A percentile compares a stretch with the other conserved stretches of the same genome.
These are phyloP conservation scores for Candida tammaniensis DNA, from an alignment of 805 yeast species.

Conservation along the genomic window DNA sequence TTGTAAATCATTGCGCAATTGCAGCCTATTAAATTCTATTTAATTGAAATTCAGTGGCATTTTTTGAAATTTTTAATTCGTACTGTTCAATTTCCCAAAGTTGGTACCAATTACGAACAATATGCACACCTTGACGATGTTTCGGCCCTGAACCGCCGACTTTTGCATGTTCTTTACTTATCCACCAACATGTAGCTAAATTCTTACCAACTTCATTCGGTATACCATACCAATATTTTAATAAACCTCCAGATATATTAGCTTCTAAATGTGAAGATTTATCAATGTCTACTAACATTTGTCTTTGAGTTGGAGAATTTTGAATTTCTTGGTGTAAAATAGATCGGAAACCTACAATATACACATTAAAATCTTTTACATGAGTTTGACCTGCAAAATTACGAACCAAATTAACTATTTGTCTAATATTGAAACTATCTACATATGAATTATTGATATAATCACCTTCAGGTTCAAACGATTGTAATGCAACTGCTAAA, in stretches of 20 bases:
- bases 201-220: slow-evolving; percentile 33
- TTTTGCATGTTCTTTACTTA: slow-evolving; percentile 23
- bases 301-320: slow-evolving; percentile 21
- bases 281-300: slow-evolving; percentile 26
- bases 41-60: too few species aligned
- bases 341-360: slow-evolving; percentile 35
- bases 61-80: slow-evolving; percentile 1
- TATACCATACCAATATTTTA: slow-evolving; percentile 39
- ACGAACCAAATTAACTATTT: slow-evolving; percentile 13
- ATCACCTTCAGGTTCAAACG: slow-evolving; percentile 16
- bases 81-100: slow-evolving; percentile 37
- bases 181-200: slow-evolving; percentile 42
- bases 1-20: too few species aligned
- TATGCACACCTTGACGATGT: slow-evolving; percentile 29
- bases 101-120: slow-evolving; percentile 30
- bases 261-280: slow-evolving; percentile 34
- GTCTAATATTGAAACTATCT: slow-evolving; percentile 28
- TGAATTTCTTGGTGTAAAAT: slow-evolving; percentile 24
- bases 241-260: slow-evolving; percentile 32
- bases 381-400: slow-evolving; percentile 12
- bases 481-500: slow-evolving; percentile 28
- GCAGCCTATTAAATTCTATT: too few species aligned
- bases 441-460: slow-evolving; percentile 25
- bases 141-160: slow-evolving; percentile 32
- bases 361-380: slow-evolving; percentile 18